These are phyloP conservation scores for Sugiyamaella qingdaonensis DNA, from an alignment of 805 yeast genomes.

Conservation along the genomic window DNA sequence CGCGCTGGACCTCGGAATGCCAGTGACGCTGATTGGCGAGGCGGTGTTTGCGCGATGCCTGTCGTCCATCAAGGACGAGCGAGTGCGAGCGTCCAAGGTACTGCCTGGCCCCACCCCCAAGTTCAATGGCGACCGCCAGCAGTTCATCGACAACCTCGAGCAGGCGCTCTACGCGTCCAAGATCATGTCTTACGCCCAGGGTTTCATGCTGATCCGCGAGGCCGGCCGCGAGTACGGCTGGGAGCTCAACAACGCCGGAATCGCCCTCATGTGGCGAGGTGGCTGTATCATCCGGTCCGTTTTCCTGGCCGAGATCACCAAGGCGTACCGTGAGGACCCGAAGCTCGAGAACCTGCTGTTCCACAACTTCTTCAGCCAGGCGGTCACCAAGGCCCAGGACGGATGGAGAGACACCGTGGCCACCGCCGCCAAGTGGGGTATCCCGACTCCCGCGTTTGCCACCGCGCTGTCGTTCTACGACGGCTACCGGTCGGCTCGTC, in stretches of 20 bases:
- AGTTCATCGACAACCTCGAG: conserved; percentile 88
- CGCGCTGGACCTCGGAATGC: conserved; percentile 97
- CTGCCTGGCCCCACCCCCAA: conserved; percentile 75
- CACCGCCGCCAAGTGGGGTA: conserved; percentile 76
- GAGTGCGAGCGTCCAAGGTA: conserved; percentile 75
- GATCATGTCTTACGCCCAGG: conserved; percentile 98
- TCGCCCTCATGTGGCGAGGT: conserved; percentile 99
- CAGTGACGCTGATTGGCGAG: conserved; percentile 97
- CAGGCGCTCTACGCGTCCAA: conserved; percentile 98
- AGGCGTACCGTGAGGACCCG: conserved; percentile 92
- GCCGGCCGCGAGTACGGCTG: conserved; percentile 96
- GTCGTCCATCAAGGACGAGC: conserved; percentile 88
- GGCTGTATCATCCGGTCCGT: conserved; percentile 99
- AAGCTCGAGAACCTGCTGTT: conserved; percentile 91
- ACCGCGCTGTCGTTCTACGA: conserved; percentile 97
- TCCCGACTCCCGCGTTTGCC: conserved; percentile 96
- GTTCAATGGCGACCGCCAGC: conserved; percentile 68
- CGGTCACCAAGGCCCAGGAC: conserved; percentile 86
- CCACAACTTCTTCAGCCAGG: conserved; percentile 90
- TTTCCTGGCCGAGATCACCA: conserved; percentile 93
- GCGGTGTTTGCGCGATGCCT: conserved; percentile 96
- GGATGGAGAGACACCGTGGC: conserved; percentile 92
- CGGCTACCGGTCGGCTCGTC: conserved; percentile 92
- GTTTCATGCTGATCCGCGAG: conserved; percentile 98
- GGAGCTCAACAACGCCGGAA: conserved; percentile 97